phyloP scores from a whole-genome alignment of 768 basidiomycete species.

The Neoboletus magnificus region DNA sequence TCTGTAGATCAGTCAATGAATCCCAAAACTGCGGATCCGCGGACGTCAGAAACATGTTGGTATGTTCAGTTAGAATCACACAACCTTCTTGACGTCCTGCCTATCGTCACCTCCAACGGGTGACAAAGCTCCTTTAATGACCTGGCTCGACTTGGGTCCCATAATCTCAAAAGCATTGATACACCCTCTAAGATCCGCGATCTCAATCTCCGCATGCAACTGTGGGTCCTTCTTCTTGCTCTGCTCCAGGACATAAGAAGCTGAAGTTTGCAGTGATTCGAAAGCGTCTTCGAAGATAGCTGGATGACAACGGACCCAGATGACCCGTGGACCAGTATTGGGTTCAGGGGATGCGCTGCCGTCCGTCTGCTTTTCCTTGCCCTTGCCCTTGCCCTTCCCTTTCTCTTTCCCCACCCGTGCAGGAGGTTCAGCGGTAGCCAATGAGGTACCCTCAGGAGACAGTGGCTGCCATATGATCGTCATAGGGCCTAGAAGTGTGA shows the following conservation, averaged over 20 bases:
- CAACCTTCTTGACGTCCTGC: conserved; percentile 58
- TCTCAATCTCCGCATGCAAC: conserved; percentile 45
- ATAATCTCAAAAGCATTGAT: conserved; percentile 85
- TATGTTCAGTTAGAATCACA: background rate
- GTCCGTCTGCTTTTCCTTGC: conserved; percentile 33
- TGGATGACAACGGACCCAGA: conserved; percentile 85
- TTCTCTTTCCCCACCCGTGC: conserved; percentile 12
- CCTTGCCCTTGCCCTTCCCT: background rate
- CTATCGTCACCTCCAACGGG: conserved; percentile 48
- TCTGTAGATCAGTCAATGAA: conserved; percentile 55
- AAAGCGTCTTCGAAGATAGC: conserved; percentile 59
- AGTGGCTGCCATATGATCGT: conserved; percentile 71
- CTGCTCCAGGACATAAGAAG: conserved; percentile 47
- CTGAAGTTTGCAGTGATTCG: conserved; percentile 46
- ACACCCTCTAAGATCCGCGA: conserved; percentile 67
- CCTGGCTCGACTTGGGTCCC: conserved; percentile 79
- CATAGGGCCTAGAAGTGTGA: conserved; percentile 64
- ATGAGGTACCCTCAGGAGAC: background rate
- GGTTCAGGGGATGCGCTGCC: conserved; percentile 5
- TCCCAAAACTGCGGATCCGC: conserved; percentile 46
- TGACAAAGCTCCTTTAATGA: conserved; percentile 61
- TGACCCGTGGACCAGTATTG: conserved; percentile 33
- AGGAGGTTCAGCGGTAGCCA: background rate
- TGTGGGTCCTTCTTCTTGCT: conserved; percentile 24
- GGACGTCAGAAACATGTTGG: background rate